These are phyloP conservation scores for Saccharomycopsis sp. DNA, from an alignment of 805 yeast genomes.

Conservation along the genomic window DNA sequence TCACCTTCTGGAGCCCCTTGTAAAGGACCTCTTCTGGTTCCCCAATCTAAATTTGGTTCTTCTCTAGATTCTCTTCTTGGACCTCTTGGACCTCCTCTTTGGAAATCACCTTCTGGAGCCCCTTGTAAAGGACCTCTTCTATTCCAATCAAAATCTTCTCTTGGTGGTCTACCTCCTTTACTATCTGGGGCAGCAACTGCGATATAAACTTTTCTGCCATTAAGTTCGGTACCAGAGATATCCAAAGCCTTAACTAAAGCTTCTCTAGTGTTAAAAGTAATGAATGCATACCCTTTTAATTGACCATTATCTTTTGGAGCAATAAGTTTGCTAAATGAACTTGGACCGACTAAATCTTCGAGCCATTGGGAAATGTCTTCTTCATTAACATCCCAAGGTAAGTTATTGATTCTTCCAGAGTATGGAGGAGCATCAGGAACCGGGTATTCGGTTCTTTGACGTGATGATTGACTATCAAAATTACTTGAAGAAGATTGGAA, in stretches of 20 bases:
- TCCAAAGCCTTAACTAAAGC: conserved; percentile 66
- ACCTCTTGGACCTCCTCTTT: conserved; percentile 44
- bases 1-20: conserved; percentile 14
- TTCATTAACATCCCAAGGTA: conserved; percentile 75
- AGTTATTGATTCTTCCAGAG: conserved; percentile 79
- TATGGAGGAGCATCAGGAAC: conserved; percentile 88
- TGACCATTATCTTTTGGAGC: conserved; percentile 71
- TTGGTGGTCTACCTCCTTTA: conserved; percentile 29
- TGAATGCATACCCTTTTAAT: conserved; percentile 81
- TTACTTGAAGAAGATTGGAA: conserved; percentile 22
- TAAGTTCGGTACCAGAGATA: conserved; percentile 57
- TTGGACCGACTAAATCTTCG: conserved; percentile 29
- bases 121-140: conserved; percentile 20
- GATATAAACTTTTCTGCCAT: conserved; percentile 59
- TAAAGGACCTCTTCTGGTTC: conserved; percentile 38
- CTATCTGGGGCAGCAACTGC: conserved; percentile 70
- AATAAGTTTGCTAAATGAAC: conserved; percentile 48
- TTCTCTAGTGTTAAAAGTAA: conserved; percentile 69
- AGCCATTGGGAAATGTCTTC: conserved; percentile 50
- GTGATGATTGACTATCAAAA: conserved; percentile 26
- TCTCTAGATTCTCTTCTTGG: conserved; percentile 31
- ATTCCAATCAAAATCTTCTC: conserved; percentile 30
- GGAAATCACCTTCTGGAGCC: conserved; percentile 32
- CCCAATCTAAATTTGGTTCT: conserved; percentile 39
- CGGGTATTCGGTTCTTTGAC: conserved; percentile 61